Evolutionary conservation across 257 asterid species (phyloP), one percentile per base, ranked within the genome.

Genomic region (Solanum ahanhuiri): DNA sequence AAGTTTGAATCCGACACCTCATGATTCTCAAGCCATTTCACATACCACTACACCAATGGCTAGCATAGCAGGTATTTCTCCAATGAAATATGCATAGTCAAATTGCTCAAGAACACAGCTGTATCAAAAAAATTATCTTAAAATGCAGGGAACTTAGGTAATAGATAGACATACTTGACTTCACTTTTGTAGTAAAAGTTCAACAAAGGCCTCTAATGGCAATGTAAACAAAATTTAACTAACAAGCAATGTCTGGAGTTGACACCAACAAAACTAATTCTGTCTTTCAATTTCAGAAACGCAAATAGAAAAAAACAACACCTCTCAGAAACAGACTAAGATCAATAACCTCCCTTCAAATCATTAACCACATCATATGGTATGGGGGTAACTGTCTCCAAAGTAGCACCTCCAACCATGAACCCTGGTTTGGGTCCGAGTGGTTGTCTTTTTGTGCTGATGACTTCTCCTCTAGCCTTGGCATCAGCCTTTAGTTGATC

Each of bases 301-400:
- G 25, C 37, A 25, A 54, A 83, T 84, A 25, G 64, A 77, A 82
- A 31, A 39, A 39, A 51, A 28, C 85, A 66, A 43, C 79, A 51
- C 73, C 79, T 23, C 22, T 51, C n/a, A 54, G 30, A 33, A 64
- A 64, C 12, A 45, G 30, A 6, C 45, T 70, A 66, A 83, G 20
- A 67, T 85, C 83, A 94, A 82, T 95, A 94, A n/a, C 98, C 98
- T 14, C 98, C 98, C 93, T 96, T 94, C 90, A 96, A 97, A 87
- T 96, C 98, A 33, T 96, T 96, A 84, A 96, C 98, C 25, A 96
- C 98, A 89, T 96, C 98, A 64, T 94, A 95, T 5, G 98, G 98
- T 48, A 95, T 95, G 54, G 98, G 98, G 14, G 98, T 95, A 87
- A 95, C 97, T 5, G 98, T 94, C 89, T 95, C 97, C 82, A 95